Evolutionary conservation across 2,329 filamentous ascomycete genomes (phyloP).

Genomic region (Fusarium sp.): DNA sequence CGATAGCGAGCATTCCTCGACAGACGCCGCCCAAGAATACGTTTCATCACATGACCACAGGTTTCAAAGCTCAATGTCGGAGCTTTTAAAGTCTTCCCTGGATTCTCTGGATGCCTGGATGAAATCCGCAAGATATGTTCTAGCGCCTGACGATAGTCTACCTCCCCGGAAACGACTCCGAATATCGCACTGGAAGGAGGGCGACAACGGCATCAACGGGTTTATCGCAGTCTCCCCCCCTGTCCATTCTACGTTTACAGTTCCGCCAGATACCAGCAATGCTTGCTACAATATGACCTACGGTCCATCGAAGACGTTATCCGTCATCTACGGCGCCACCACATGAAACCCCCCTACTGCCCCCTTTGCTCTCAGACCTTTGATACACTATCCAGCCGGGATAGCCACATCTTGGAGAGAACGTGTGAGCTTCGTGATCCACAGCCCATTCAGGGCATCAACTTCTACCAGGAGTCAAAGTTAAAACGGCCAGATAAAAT

Average conservation of each 20-base stretch:
- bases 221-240: too few species aligned
- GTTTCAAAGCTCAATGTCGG: background rate
- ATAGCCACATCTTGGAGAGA: too few species aligned
- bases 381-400: too few species aligned
- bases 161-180: background rate
- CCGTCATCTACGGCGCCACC: too few species aligned
- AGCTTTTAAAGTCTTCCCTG: background rate
- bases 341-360: too few species aligned
- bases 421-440: too few species aligned
- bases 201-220: background rate
- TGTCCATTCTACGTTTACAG: too few species aligned
- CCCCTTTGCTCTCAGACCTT: too few species aligned
- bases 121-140: background rate
- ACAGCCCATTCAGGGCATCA: background rate
- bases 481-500: background rate
- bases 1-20: background rate
- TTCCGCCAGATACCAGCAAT: too few species aligned
- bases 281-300: too few species aligned
- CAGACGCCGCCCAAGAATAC: background rate
- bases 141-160: background rate
- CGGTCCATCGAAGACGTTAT: too few species aligned
- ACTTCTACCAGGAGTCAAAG: background rate
- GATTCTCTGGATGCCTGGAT: background rate
- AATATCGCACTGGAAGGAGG: background rate
- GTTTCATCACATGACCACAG: background rate